Evolutionary conservation across 805 yeast species (phyloP), one percentile per base, ranked within the genome.

Genomic region (Isabelozyma pseudorhagii): DNA sequence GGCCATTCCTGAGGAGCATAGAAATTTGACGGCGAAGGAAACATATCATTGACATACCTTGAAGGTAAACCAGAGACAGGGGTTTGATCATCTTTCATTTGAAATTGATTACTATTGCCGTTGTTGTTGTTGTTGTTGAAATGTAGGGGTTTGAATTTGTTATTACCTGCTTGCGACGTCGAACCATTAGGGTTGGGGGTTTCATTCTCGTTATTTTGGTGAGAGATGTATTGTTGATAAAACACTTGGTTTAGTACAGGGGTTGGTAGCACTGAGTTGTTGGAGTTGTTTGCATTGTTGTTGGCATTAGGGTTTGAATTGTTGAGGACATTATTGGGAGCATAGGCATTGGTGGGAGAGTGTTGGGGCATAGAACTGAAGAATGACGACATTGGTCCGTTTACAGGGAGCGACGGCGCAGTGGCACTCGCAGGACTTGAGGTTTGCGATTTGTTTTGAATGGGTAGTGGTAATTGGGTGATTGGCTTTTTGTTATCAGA

Each of bases 11-110:
- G 78, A 2, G 81, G 75, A 6, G 83, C 80, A 58, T 86, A 88
- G 56, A 84, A 83, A 53, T 81, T 86, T n/a, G 84, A 80, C 0
- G 97, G 97, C 5, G 93, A 86, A 29, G 91, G 92, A 58, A 89
- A 82, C 61, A 85, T 72, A 57, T 88, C 96, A 50, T 78, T 78
- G 40, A 87, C 82, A 57, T 83, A 88, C 46, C 87, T 75, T 2
- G 88, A 81, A 2, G 96, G 92, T 21, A 88, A 68, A 0, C 83
- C 84, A 6, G 86, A 85, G 3, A 86, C 65, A 3, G 92, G 89
- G 0, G 91, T 83, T 52, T 85, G 90, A 39, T 85, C 90, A 10
- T 85, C 72, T 25, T 59, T 62, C 56, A 52, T 39, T 56, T 18
- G 55, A 15, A 42, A 50, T 8, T 36, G 25, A 21, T 21, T 21